phyloP scores from a whole-genome alignment of 139 green algal species.

The Tetradesmus obliquus region DNA sequence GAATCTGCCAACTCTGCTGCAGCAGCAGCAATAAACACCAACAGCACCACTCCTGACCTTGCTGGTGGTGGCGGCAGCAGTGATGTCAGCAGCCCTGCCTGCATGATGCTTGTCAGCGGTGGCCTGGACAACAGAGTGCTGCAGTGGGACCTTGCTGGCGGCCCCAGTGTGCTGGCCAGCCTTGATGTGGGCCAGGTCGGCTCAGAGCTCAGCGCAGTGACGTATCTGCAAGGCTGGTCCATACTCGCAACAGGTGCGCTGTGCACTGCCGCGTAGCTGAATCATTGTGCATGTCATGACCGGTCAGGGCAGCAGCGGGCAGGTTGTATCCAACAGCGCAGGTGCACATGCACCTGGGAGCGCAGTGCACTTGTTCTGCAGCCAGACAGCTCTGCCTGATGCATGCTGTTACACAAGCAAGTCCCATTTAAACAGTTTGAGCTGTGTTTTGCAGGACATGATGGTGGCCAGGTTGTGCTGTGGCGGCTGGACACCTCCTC shows the following conservation, averaged over 20 bases:
- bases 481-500: constrained; percentile 29
- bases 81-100: neutral
- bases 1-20: neutral
- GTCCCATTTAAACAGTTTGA: neutral
- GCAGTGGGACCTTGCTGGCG: constrained; percentile 19
- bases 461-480: neutral
- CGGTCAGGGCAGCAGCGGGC: too few species aligned
- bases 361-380: too few species aligned
- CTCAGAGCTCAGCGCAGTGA: constrained; percentile 23
- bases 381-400: too few species aligned
- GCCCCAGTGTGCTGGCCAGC: neutral
- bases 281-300: neutral
- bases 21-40: neutral
- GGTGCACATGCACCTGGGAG: too few species aligned
- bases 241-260: constrained; percentile 23
- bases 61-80: neutral
- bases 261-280: neutral
- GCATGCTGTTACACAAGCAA: neutral
- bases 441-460: neutral
- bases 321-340: too few species aligned
- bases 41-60: too few species aligned
- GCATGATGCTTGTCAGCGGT: constrained; percentile 24
- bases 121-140: constrained; percentile 15
- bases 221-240: neutral
- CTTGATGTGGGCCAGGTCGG: neutral